A percentile compares a stretch with the other conserved stretches of the same genome.
Evolutionary conservation across 2,329 filamentous ascomycete genomes (phyloP).

Genomic region (Fusarium oligoseptatum): DNA sequence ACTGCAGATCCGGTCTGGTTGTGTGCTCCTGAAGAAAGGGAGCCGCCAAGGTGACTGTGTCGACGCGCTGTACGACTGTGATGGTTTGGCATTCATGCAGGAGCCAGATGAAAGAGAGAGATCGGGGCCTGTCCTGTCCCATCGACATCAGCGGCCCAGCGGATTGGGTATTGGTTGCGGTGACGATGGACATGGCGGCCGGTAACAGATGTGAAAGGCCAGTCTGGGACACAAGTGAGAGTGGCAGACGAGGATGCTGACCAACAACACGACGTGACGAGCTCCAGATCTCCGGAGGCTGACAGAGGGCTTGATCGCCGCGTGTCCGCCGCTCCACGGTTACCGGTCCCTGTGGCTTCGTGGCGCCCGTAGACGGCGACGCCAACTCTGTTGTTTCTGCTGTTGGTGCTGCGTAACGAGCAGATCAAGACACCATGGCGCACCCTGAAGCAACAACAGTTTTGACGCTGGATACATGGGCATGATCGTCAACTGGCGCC

Average conservation of each 20-base stretch:
- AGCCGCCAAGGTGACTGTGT: neutral
- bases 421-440: conserved; percentile 6
- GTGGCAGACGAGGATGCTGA: conserved; percentile 4
- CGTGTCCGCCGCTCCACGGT: conserved; percentile 21
- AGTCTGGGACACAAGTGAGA: neutral
- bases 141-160: conserved; percentile 15
- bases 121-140: conserved; percentile 9
- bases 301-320: conserved; percentile 28
- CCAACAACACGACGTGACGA: conserved; percentile 7
- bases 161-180: conserved; percentile 12
- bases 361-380: conserved; percentile 12
- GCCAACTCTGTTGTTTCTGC: conserved; percentile 7
- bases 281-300: conserved; percentile 27
- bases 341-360: conserved; percentile 2
- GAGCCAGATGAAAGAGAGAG: conserved; percentile 17
- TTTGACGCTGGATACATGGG: conserved; percentile 4
- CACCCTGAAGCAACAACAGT: conserved; percentile 26
- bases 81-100: conserved; percentile 25
- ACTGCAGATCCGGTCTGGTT: conserved; percentile 21
- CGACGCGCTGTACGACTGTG: neutral
- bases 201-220: conserved; percentile 11
- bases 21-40: conserved; percentile 1
- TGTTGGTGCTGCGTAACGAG: conserved; percentile 6
- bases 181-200: conserved; percentile 13
- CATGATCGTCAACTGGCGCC: conserved; percentile 4